Evolutionary conservation across 176 grass and related monocot species (phyloP).

Genomic region (Juncus inflexus): DNA sequence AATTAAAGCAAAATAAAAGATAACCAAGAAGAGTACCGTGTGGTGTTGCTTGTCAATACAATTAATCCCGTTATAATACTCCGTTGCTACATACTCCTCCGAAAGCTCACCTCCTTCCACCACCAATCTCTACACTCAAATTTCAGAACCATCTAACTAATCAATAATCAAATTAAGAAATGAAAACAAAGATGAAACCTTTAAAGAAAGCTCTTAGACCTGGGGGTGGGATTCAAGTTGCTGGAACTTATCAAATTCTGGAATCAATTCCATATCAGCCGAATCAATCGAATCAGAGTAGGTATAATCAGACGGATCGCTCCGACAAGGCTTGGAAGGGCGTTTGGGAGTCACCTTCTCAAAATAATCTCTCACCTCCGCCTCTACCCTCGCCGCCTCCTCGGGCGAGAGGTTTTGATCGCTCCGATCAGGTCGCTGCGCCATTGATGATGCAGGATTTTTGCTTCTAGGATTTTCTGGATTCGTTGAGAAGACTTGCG

Average conservation of each 20-base stretch:
- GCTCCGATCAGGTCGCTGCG: conserved; percentile 55
- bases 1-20: not conserved
- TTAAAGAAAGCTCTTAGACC: conserved; percentile 3
- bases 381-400: conserved; percentile 62
- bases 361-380: conserved; percentile 63
- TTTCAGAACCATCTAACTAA: conserved; percentile 17
- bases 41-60: conserved; percentile 82
- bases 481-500: not conserved
- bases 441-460: conserved; percentile 18
- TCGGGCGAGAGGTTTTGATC: conserved; percentile 53
- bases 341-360: conserved; percentile 56
- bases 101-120: conserved; percentile 39
- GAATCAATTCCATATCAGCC: conserved; percentile 23
- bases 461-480: too few species aligned
- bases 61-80: conserved; percentile 62
- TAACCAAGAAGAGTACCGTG: conserved; percentile 38
- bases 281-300: not conserved
- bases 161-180: conserved; percentile 11
- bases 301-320: conserved; percentile 42
- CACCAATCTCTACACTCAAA: conserved; percentile 48
- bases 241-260: conserved; percentile 56
- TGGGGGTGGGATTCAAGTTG: conserved; percentile 50
- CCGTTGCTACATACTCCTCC: conserved; percentile 72
- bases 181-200: not conserved
- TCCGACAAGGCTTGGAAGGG: conserved; percentile 58